Conservation (phyloP, 208 protist genomes). For the Crithidia thermophila region DNA sequence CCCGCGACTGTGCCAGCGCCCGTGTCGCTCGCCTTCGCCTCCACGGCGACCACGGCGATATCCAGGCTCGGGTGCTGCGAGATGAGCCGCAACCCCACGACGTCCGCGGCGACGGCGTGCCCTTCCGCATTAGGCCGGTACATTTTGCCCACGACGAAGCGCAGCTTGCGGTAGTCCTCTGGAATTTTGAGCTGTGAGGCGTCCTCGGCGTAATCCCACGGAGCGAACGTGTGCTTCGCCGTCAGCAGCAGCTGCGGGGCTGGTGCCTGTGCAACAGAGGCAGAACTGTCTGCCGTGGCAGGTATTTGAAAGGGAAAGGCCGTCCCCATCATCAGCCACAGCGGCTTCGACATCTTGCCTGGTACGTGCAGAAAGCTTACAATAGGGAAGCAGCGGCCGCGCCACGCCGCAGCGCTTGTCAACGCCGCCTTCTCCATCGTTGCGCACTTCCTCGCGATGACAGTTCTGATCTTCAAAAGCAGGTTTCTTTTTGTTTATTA, state of each 20-base stretch:
- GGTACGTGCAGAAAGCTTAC: slow-evolving; percentile 83
- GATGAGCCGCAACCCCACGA: slow-evolving; percentile 39
- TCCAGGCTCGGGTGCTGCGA: slow-evolving; percentile 64
- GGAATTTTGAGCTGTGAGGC: slow-evolving; percentile 71
- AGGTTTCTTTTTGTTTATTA: too few species aligned
- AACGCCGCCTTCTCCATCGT: background rate
- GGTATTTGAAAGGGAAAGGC: slow-evolving; percentile 45
- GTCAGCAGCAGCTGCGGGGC: slow-evolving; percentile 56
- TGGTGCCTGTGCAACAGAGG: background rate
- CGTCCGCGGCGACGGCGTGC: slow-evolving; percentile 28
- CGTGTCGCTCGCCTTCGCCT: background rate
- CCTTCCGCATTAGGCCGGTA: slow-evolving; percentile 36
- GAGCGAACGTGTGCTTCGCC: slow-evolving; percentile 79
- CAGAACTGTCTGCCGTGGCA: too few species aligned
- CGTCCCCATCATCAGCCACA: slow-evolving; percentile 89
- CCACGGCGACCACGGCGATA: slow-evolving; percentile 52
- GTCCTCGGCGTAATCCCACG: slow-evolving; percentile 70
- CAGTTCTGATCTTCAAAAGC: too few species aligned
- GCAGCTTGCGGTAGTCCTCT: slow-evolving; percentile 67
- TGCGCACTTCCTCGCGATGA: background rate
- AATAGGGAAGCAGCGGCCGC: slow-evolving; percentile 52
- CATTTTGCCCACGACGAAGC: slow-evolving; percentile 62
- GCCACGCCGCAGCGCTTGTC: background rate
- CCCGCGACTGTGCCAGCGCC: background rate
- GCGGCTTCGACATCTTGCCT: slow-evolving; percentile 76